Evolutionary conservation across 2,329 filamentous ascomycete genomes (phyloP).

Genomic region (Penicillium sp.): DNA sequence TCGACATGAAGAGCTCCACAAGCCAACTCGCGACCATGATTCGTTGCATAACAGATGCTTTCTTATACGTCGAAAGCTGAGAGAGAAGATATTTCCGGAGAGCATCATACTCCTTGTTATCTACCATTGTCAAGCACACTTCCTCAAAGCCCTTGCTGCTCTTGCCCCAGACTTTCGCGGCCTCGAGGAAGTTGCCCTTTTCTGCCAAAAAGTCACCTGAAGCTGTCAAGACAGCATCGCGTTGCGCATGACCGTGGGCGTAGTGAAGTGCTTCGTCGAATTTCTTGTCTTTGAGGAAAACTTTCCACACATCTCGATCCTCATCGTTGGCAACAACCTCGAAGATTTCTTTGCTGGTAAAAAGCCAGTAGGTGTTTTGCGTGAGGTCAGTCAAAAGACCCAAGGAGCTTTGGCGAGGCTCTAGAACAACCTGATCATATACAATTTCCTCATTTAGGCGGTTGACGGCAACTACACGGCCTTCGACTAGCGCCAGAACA

Average conservation of each 20-base stretch:
- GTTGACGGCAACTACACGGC: slow-evolving; percentile 82
- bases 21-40: slow-evolving; percentile 97
- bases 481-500: slow-evolving; percentile 80
- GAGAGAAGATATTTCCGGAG: slow-evolving; percentile 86
- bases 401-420: slow-evolving; percentile 78
- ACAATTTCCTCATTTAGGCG: slow-evolving; percentile 83
- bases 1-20: slow-evolving; percentile 95
- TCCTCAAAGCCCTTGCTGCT: slow-evolving; percentile 98
- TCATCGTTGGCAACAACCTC: slow-evolving; percentile 92
- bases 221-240: slow-evolving; percentile 87
- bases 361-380: slow-evolving; percentile 97
- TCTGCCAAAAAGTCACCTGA: slow-evolving; percentile 87
- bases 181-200: slow-evolving; percentile 82
- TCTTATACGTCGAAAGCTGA: slow-evolving; percentile 82
- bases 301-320: slow-evolving; percentile 90
- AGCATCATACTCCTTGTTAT: slow-evolving; percentile 87
- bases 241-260: slow-evolving; percentile 79
- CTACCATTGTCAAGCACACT: slow-evolving; percentile 88
- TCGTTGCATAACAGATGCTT: slow-evolving; percentile 85
- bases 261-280: slow-evolving; percentile 89
- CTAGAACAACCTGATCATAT: slow-evolving; percentile 85
- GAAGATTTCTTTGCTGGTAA: slow-evolving; percentile 88
- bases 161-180: slow-evolving; percentile 87
- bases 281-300: slow-evolving; percentile 83
- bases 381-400: slow-evolving; percentile 87